Evolutionary conservation across 2,329 filamentous ascomycete genomes (phyloP).

Genomic region (Stagonosporopsis tanaceti): DNA sequence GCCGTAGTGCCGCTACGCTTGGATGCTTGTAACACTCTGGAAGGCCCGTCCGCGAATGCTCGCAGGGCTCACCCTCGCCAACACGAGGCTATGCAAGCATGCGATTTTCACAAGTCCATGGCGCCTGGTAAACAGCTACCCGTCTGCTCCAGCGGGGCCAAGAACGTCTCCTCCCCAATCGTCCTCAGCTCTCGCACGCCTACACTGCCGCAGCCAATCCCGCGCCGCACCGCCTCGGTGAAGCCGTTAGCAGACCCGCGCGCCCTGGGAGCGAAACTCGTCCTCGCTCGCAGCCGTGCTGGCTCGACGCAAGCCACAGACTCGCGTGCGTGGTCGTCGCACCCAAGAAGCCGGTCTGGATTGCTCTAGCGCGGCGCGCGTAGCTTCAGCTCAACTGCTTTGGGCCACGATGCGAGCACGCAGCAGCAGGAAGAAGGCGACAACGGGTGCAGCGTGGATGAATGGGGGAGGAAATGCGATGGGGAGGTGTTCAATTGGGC

Average conservation of each 20-base stretch:
- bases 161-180: neutral
- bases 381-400: conserved; percentile 11
- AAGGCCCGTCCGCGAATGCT: neutral
- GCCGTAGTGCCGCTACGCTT: neutral
- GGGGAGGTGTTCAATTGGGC: conserved; percentile 1
- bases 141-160: neutral
- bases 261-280: neutral
- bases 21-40: neutral
- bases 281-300: neutral
- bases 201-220: neutral
- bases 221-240: neutral
- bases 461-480: conserved; percentile 9
- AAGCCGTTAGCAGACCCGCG: conserved; percentile 7
- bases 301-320: conserved; percentile 15
- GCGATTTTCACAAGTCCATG: conserved; percentile 11
- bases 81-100: conserved; percentile 4
- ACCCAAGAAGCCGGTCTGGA: conserved; percentile 14
- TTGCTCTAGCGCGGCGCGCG: conserved; percentile 7
- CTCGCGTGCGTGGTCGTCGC: conserved; percentile 9
- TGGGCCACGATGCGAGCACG: neutral
- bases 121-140: conserved; percentile 7
- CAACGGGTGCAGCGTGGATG: conserved; percentile 2
- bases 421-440: neutral
- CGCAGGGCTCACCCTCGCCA: neutral
- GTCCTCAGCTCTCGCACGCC: neutral